phyloP scores from a whole-genome alignment of 2,329 filamentous ascomycete genomes.

The Microsporum canis region DNA sequence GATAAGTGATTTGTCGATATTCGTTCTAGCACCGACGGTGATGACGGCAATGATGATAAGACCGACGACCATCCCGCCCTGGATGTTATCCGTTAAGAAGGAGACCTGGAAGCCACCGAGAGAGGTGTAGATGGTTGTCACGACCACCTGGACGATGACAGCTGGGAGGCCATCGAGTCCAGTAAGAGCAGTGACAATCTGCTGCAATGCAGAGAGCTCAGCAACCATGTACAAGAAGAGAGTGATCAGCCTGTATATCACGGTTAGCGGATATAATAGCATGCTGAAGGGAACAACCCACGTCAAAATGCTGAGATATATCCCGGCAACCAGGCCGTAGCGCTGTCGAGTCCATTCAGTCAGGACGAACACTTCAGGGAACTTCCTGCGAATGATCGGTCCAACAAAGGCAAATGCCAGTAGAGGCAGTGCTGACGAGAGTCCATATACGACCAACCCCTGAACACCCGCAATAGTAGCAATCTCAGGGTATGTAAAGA shows the following conservation, averaged over 20 bases:
- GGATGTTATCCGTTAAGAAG: conserved; percentile 72
- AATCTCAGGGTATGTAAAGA: conserved; percentile 73
- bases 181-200: conserved; percentile 63
- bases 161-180: conserved; percentile 62
- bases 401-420: conserved; percentile 63
- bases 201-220: conserved; percentile 68
- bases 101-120: conserved; percentile 74
- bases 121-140: conserved; percentile 76
- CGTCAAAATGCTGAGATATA: conserved; percentile 68
- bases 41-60: conserved; percentile 67
- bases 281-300: conserved; percentile 18
- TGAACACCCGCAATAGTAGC: conserved; percentile 69
- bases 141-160: conserved; percentile 63
- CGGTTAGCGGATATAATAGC: conserved; percentile 6
- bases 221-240: conserved; percentile 81
- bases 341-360: conserved; percentile 75
- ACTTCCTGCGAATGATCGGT: conserved; percentile 66
- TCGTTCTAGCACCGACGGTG: conserved; percentile 62
- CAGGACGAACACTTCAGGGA: conserved; percentile 71
- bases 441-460: conserved; percentile 63
- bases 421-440: conserved; percentile 60
- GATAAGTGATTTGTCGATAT: conserved; percentile 59
- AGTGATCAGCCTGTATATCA: conserved; percentile 49
- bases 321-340: conserved; percentile 56
- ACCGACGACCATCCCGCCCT: conserved; percentile 64